Base-by-base conservation (phyloP, 371 early-diverging fungal species). In the Sporodiniella umbellata region DNA sequence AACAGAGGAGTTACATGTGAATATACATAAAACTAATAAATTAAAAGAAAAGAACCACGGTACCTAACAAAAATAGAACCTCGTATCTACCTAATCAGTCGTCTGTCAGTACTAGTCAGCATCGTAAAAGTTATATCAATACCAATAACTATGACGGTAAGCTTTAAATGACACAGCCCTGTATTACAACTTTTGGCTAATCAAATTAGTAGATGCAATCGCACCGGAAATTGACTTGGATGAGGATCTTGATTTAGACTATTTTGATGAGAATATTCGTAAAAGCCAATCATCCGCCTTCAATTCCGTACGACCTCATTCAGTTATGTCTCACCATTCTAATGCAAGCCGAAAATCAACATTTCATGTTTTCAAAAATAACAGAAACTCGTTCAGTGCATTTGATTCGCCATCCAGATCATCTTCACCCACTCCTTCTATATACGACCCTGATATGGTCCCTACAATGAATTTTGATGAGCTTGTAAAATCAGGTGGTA, bases 401-500 rank as follows among this genome's bases (percentile, higher is more conserved):
- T 40, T 40, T 15, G 57, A 58, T 53, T 43, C 45, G 17, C 43
- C 33, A 45, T 53, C 60, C 38, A 44, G 64, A 51, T 33, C 49
- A 24, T 48, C 48, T 3, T 47, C 62, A 15, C 54, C 53, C 15
- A 30, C 22, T 18, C n/a, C 60, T 15, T 48, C 65, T 21, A 58
- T 60, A 12, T 70, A 70, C 37, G 70, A 73, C 51, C 68, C 68
- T 25, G 68, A 74, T 39, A 59, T 55, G 18, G 62, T 68, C 3
- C 45, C 51, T 0, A 51, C 33, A 8, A 59, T 66, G 44, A 74
- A 79, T 39, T 82, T 84, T 64, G 84, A 84, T 40, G 77, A 75
- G 25, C 42, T 84, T 2, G 75, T 84, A 28, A 62, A 72, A 21
- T 79, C 78, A 21, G 80, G 79, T 24, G 69, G 73, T 24, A 84